Evolutionary conservation across 2,329 filamentous ascomycete genomes (phyloP), one percentile per base, ranked within the genome.

Genomic region (Fusarium verticillioides): DNA sequence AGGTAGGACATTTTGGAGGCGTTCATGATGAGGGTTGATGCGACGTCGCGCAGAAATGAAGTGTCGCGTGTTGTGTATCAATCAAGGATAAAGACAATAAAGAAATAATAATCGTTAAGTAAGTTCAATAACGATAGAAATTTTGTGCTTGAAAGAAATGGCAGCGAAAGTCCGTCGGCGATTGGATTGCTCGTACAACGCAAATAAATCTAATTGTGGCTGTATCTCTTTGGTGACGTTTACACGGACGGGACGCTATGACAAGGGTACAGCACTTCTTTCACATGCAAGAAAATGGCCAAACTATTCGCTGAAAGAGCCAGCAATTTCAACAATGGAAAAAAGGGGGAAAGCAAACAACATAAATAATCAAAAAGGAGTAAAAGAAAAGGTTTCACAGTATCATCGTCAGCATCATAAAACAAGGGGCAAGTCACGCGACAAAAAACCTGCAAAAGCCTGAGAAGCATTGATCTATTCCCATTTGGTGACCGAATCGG

Each of bases 1-100:
- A 89, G 77, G 68, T 87, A 85, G 15, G 84, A 81, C 78, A 88
- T 82, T 76, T 83, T 85, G 65, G 82, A 71, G 30, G 77, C 44
- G 32, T 72, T 76, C 71, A 78, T 80, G 23, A 40, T 36, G 42
- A 52, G 11, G 16, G 39, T 11, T 18, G 52, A 43, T 46, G 61
- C 46, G 37, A 36, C 15, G 6, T 30, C 30, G 37, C 50, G 66
- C 40, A 28, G 50, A 59, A 57, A 56, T 60, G 52, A 60, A 28
- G 13, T 40, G 34, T 28, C 23, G 34, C 19, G 16, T 28, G 28
- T 7, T 7, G 39, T 18, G 32, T 39, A n/a, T 42, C 26, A 23
- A 21, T 49, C 26, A 26, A 52, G 16, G 52, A 36, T 21, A 36
- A 23, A 12, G 21, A 19, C 23, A 21, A 46, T 34, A n/a, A 42